A percentile compares a stretch with the other conserved stretches of the same genome.
These are phyloP conservation scores for Thyridium curvatum DNA, from an alignment of 2,329 filamentous ascomycete species.

Conservation along the genomic window DNA sequence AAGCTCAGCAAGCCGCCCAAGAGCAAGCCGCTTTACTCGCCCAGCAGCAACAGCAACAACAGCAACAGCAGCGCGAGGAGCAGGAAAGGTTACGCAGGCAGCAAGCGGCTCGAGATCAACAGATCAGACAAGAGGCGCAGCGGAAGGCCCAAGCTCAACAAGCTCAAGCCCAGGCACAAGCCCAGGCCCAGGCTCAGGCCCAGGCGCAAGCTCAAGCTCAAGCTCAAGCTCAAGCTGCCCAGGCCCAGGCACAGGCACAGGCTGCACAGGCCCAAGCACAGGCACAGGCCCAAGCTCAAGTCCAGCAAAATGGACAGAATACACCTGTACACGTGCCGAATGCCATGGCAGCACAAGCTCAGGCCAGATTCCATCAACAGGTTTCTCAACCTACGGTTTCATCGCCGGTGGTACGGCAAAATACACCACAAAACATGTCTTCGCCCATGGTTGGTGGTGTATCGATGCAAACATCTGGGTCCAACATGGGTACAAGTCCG, in stretches of 20 bases:
- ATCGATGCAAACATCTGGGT: constrained; percentile 59
- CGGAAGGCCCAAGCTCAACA: constrained; percentile 24
- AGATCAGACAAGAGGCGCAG: constrained; percentile 21
- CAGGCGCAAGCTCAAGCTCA: constrained; percentile 16
- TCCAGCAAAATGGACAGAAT: constrained; percentile 20
- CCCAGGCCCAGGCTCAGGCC: constrained; percentile 17
- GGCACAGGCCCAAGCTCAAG: constrained; percentile 16
- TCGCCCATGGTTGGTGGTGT: constrained; percentile 58
- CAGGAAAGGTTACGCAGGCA: constrained; percentile 6
- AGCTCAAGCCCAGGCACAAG: constrained; percentile 9
- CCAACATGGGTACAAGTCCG: constrained; percentile 63
- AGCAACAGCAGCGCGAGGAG: constrained; percentile 14
- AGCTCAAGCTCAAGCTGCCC: constrained; percentile 11
- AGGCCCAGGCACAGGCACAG: constrained; percentile 11
- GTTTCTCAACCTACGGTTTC: constrained; percentile 58
- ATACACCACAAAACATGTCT: constrained; percentile 58
- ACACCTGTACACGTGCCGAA: constrained; percentile 36
- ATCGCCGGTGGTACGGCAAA: constrained; percentile 60
- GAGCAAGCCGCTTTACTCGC: constrained; percentile 19
- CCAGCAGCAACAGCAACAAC: constrained; percentile 19
- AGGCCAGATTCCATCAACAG: constrained; percentile 44
- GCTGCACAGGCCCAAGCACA: constrained; percentile 13
- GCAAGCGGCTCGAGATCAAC: constrained; percentile 33
- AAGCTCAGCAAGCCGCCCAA: constrained; percentile 35
- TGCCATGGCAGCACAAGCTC: constrained; percentile 32